Evolutionary conservation across 768 basidiomycete genomes (phyloP).

Genomic region (Termitomyces bulborhizus): DNA sequence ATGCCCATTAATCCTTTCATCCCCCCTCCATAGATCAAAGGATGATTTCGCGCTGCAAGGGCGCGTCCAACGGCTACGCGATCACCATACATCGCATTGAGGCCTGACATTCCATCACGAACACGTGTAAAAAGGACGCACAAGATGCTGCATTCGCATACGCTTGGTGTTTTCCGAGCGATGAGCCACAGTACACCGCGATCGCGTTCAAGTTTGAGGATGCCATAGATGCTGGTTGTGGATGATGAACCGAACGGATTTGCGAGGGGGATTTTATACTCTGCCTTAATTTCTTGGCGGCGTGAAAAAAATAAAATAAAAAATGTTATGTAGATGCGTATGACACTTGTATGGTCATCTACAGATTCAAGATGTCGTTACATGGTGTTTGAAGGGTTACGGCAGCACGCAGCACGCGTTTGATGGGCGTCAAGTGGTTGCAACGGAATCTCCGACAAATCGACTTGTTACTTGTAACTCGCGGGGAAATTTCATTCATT

Average conservation of each 20-base stretch:
- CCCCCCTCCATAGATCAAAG: conserved; percentile 87
- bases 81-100: background rate
- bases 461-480: background rate
- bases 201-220: conserved; percentile 22
- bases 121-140: conserved; percentile 28
- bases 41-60: conserved; percentile 50
- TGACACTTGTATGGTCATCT: background rate
- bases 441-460: background rate
- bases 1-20: conserved; percentile 81
- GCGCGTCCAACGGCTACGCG: conserved; percentile 66
- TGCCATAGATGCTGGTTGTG: background rate
- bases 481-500: background rate
- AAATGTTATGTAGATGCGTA: background rate
- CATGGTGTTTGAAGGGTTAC: too few species aligned
- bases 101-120: background rate
- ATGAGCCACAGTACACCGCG: conserved; percentile 86
- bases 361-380: background rate
- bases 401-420: background rate
- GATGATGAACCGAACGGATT: background rate
- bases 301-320: too few species aligned
- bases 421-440: background rate
- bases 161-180: conserved; percentile 52
- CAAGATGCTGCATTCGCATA: conserved; percentile 66
- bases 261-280: background rate
- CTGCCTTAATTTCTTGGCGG: background rate